Base-by-base conservation (phyloP, 108 stramenopile species). In the Mediolabrus comicus region DNA sequence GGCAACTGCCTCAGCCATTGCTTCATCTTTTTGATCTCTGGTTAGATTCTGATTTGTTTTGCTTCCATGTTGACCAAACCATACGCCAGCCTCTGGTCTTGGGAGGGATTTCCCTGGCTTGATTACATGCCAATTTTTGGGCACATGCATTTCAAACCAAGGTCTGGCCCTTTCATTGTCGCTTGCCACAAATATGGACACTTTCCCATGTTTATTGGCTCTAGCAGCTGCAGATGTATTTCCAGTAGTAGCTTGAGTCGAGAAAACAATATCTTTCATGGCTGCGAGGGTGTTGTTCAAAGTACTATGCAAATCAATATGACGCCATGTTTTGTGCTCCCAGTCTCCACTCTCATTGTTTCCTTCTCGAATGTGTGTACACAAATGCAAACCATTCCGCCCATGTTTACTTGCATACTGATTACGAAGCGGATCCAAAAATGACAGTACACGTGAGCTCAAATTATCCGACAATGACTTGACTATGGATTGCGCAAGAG, bases 1-100 rank as follows among this genome's bases (percentile, higher is more conserved):
- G 13, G 65, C 63, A 8, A 66, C 56, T n/a, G 67, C 76, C 38
- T 77, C 76, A 1, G 71, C 76, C 70, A 77, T 72, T 17, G 71
- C 76, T 77, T 71, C 71, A 51, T 77, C 39, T 43, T 62, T 51
- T 17, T 59, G 29, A 1, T 13, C 12, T 60, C 65, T 65, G 14
- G 38, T 59, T 30, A 66, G 36, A 29, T 28, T 53, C 36, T 14
- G 12, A 30, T 28, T 27, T 27, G 52, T 65, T 27, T 35, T 56
- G 53, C 38, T 66, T 26, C 65, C 65, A 62, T 53, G 38, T 53
- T 59, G 43, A 5, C 73, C 73, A 29, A 78, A 78, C 61, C 67
- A 69, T 8, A 59, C 55, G 2, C 70, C 77, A 0, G 28, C 6
- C 3, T 25, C 33, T 16, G 77, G 71, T 12, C 27, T 55, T 8